These are phyloP conservation scores for Eimeria sp. DNA, from an alignment of 169 alveolate species.

Conservation along the genomic window DNA sequence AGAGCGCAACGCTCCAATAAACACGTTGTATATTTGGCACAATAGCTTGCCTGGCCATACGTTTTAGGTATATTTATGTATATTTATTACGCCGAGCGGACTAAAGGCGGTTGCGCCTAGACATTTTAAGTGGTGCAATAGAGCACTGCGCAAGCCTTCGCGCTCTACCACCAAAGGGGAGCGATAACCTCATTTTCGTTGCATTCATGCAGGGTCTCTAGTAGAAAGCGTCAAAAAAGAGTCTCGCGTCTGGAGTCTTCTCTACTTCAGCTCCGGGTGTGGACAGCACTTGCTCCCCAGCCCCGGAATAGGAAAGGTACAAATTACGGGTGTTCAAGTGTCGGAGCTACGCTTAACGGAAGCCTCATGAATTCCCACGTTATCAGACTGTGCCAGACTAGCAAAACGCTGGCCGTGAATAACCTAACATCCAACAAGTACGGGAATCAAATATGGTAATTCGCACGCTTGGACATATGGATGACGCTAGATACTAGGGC, in stretches of 20 bases:
- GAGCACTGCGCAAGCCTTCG: background rate
- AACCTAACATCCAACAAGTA: background rate
- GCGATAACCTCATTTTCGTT: background rate
- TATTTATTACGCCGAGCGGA: background rate
- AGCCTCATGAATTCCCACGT: background rate
- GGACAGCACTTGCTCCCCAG: background rate
- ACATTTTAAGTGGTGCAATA: background rate
- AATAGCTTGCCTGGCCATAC: no score
- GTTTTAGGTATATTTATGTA: background rate
- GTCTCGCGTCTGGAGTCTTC: no score
- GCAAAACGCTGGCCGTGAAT: background rate
- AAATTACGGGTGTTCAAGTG: background rate
- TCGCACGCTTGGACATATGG: background rate
- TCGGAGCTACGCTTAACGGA: background rate
- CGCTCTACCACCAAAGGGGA: background rate
- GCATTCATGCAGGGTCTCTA: background rate
- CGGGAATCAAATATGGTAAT: background rate
- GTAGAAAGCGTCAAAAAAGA: background rate
- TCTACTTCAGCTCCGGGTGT: background rate
- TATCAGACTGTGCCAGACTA: background rate
- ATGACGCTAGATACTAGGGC: background rate
- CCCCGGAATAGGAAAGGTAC: background rate
- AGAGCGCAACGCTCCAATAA: background rate
- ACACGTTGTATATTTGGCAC: no score
- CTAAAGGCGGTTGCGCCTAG: background rate